phyloP scores from a whole-genome alignment of 2,329 filamentous ascomycete species.

The Sclerotinia trifoliorum region DNA sequence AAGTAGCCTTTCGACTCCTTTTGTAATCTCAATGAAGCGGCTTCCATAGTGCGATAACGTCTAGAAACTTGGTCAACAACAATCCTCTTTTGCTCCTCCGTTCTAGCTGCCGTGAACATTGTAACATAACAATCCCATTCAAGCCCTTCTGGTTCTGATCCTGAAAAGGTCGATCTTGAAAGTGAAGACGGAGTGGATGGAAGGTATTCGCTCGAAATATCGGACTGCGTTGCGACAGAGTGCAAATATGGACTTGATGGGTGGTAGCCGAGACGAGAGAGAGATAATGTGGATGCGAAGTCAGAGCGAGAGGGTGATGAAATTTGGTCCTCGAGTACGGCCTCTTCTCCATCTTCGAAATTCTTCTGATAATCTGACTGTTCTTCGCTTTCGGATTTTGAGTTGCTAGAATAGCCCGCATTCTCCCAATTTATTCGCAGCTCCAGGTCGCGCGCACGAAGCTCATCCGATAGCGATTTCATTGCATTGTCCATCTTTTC shows the following conservation, averaged over 20 bases:
- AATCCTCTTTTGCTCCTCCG: background rate
- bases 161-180: background rate
- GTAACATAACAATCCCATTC: conserved; percentile 1
- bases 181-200: conserved; percentile 5
- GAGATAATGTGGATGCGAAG: background rate
- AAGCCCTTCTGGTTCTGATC: background rate
- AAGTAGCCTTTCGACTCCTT: conserved; percentile 98
- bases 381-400: conserved; percentile 3
- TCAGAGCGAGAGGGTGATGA: background rate
- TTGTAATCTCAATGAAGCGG: conserved; percentile 85
- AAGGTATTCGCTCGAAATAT: conserved; percentile 1
- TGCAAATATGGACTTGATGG: background rate
- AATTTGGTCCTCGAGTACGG: background rate
- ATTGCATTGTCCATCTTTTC: background rate
- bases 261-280: background rate
- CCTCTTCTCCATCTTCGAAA: background rate
- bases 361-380: background rate
- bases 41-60: conserved; percentile 96
- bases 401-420: background rate
- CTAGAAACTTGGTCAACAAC: conserved; percentile 46
- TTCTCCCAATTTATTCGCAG: background rate
- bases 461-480: background rate
- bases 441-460: background rate
- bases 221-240: background rate
- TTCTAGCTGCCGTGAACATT: background rate